phyloP scores from a whole-genome alignment of 2,329 filamentous ascomycete genomes.

The Cordyceps militaris region DNA sequence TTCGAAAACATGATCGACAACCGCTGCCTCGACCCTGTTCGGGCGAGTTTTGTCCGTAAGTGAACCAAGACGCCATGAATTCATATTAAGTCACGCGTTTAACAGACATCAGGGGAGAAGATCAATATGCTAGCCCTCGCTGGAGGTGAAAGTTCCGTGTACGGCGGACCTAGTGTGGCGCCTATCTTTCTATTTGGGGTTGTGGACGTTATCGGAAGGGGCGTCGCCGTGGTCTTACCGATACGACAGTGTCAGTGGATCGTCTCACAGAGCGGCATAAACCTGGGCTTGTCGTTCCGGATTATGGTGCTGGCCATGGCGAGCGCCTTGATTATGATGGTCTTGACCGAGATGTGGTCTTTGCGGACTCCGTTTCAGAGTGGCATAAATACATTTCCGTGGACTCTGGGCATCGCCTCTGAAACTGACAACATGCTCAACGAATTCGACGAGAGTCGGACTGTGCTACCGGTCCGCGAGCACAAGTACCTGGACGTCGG shows the following conservation, averaged over 20 bases:
- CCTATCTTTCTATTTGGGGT: slow-evolving; percentile 18
- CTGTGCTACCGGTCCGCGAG: not conserved
- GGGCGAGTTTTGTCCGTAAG: slow-evolving; percentile 20
- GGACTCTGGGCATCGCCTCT: slow-evolving; percentile 22
- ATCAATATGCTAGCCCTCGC: slow-evolving; percentile 19
- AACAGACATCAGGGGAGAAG: slow-evolving; percentile 18
- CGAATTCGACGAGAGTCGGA: slow-evolving; percentile 21
- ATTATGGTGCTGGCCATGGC: slow-evolving; percentile 7
- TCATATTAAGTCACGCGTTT: not conserved
- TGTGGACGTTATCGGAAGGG: slow-evolving; percentile 11
- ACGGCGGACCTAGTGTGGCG: slow-evolving; percentile 15
- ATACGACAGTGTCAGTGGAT: slow-evolving; percentile 18
- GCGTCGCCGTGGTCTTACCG: slow-evolving; percentile 16
- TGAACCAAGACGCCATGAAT: not conserved
- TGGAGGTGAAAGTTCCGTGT: slow-evolving; percentile 18
- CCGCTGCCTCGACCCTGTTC: slow-evolving; percentile 15
- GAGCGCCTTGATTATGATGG: slow-evolving; percentile 15
- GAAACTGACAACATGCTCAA: slow-evolving; percentile 24
- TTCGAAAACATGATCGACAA: slow-evolving; percentile 21
- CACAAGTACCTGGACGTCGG: not conserved
- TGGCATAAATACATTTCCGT: slow-evolving; percentile 20
- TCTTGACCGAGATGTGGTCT: slow-evolving; percentile 20
- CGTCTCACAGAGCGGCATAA: slow-evolving; percentile 1
- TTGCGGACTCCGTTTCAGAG: slow-evolving; percentile 22
- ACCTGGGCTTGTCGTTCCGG: not conserved